A percentile compares a stretch with the other conserved stretches of the same genome.
phyloP scores from a whole-genome alignment of 345 rosid genomes.

The Psidium guajava region DNA sequence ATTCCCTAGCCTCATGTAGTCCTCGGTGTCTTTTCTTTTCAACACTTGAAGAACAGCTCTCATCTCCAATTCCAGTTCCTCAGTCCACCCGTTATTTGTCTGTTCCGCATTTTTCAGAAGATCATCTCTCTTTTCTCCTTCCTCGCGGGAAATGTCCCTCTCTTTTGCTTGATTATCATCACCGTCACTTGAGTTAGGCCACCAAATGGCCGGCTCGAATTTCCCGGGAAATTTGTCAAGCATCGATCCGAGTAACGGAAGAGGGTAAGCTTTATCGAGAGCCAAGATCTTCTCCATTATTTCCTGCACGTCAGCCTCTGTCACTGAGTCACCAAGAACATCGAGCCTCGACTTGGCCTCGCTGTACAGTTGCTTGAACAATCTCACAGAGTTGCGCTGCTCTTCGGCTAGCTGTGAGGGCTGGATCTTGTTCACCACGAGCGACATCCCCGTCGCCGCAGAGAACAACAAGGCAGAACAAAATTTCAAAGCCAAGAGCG shows the following conservation, averaged over 20 bases:
- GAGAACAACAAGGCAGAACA: conserved; percentile 30
- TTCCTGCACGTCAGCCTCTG: conserved; percentile 5
- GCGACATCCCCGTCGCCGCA: conserved; percentile 26
- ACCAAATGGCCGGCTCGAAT: conserved; percentile 17
- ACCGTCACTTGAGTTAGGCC: background rate
- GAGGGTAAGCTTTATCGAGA: conserved; percentile 18
- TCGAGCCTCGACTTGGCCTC: conserved; percentile 11
- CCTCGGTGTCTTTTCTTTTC: conserved; percentile 34
- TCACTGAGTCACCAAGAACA: background rate
- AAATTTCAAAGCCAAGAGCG: conserved; percentile 23
- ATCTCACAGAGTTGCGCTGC: conserved; percentile 33
- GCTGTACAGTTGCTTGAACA: conserved; percentile 22
- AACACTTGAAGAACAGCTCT: conserved; percentile 8
- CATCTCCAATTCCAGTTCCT: conserved; percentile 6
- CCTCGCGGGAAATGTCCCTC: background rate
- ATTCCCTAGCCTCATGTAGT: conserved; percentile 30
- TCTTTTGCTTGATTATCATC: background rate
- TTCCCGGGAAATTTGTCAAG: conserved; percentile 17
- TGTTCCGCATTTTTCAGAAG: background rate
- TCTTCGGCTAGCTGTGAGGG: conserved; percentile 54
- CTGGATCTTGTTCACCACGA: conserved; percentile 47
- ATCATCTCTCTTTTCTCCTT: background rate
- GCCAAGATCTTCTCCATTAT: conserved; percentile 13
- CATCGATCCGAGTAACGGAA: conserved; percentile 17
- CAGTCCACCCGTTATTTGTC: conserved; percentile 5